These are phyloP conservation scores for Chaetomium olivaceum DNA, from an alignment of 2,329 filamentous ascomycete species.

Conservation along the genomic window DNA sequence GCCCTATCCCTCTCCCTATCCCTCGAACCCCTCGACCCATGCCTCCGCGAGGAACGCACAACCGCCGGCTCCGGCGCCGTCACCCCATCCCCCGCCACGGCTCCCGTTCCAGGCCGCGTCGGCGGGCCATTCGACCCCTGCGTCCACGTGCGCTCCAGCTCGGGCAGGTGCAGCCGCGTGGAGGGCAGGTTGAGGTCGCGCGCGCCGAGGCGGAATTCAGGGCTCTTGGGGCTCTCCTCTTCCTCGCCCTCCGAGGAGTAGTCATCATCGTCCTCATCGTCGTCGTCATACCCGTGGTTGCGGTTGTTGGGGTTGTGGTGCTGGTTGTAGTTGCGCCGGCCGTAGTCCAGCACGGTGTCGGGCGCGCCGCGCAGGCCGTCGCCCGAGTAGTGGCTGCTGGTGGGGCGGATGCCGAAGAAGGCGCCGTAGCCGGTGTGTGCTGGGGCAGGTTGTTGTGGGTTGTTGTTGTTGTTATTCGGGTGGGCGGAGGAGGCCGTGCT, in stretches of 20 bases:
- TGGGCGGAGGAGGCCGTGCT: constrained; percentile 21
- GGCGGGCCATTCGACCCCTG: constrained; percentile 39
- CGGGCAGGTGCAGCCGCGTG: constrained; percentile 45
- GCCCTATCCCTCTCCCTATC: background rate
- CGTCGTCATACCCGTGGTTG: background rate
- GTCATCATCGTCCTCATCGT: background rate
- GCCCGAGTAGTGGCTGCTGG: constrained; percentile 36
- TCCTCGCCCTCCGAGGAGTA: background rate
- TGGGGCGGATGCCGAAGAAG: constrained; percentile 23
- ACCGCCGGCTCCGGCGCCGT: constrained; percentile 27
- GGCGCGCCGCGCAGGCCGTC: constrained; percentile 26
- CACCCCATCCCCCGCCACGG: constrained; percentile 4
- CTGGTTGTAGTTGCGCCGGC: background rate
- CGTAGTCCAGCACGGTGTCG: constrained; percentile 25
- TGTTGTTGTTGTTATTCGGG: background rate
- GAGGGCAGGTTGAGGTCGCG: constrained; percentile 45
- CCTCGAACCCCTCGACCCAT: constrained; percentile 14
- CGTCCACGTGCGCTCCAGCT: constrained; percentile 44
- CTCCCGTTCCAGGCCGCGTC: constrained; percentile 30
- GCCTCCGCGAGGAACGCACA: constrained; percentile 1
- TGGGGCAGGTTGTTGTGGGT: background rate
- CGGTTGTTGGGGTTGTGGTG: background rate
- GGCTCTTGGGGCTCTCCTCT: constrained; percentile 29
- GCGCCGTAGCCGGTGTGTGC: background rate
- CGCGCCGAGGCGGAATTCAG: constrained; percentile 43